Evolutionary conservation across 768 basidiomycete species (phyloP).

Genomic region (Podaxis sp.): DNA sequence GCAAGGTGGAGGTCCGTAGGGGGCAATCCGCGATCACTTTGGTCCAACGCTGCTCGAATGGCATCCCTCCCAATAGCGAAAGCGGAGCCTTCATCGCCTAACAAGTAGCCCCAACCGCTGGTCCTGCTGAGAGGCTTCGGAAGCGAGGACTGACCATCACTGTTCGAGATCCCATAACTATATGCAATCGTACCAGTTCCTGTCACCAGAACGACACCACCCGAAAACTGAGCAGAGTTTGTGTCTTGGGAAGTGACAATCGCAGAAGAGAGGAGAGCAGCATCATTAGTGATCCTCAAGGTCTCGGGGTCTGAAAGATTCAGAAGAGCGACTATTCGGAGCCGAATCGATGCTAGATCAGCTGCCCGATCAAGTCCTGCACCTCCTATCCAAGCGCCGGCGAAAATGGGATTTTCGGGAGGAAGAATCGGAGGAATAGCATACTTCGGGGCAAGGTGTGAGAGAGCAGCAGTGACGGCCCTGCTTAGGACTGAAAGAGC

Average conservation of each 20-base stretch:
- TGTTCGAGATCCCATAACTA: slow-evolving; percentile 18
- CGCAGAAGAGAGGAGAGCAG: slow-evolving; percentile 27
- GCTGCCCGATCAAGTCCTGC: slow-evolving; percentile 25
- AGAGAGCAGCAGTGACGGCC: slow-evolving; percentile 18
- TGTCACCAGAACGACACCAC: slow-evolving; percentile 23
- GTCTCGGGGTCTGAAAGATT: slow-evolving; percentile 17
- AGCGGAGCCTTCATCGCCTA: slow-evolving; percentile 28
- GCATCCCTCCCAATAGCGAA: slow-evolving; percentile 26
- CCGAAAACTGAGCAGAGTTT: slow-evolving; percentile 15
- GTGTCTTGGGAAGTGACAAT: slow-evolving; percentile 14
- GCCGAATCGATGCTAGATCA: slow-evolving; percentile 21
- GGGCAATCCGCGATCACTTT: slow-evolving; percentile 19
- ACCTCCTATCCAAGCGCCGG: slow-evolving; percentile 27
- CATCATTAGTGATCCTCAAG: slow-evolving; percentile 26
- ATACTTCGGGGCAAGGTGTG: slow-evolving; percentile 7
- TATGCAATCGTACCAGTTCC: slow-evolving; percentile 28
- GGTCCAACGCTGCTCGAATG: slow-evolving; percentile 20
- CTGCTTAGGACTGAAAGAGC: slow-evolving; percentile 22
- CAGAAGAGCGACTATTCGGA: slow-evolving; percentile 18
- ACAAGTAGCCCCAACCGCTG: slow-evolving; percentile 28
- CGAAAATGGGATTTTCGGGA: slow-evolving; percentile 16
- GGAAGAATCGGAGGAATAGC: slow-evolving; percentile 7
- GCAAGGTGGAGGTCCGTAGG: slow-evolving; percentile 21
- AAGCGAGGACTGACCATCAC: slow-evolving; percentile 14
- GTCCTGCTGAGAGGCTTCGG: slow-evolving; percentile 20